Base-by-base conservation (phyloP, 495 filamentous ascomycete species). In the Choiromyces venosus region DNA sequence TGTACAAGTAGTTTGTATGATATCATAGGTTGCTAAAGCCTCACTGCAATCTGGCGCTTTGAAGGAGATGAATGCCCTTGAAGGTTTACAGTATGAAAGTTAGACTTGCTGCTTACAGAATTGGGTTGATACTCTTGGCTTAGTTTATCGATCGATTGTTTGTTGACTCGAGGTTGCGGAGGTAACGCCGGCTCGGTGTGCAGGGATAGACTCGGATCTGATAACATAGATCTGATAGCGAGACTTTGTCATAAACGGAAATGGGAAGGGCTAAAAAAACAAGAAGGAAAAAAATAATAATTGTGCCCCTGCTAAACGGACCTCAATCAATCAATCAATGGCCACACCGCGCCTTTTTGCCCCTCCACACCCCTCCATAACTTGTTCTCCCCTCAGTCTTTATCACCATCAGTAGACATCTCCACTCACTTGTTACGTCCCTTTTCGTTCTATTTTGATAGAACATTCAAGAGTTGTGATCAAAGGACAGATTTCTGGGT, bases 381-480 rank as follows among this genome's bases (percentile, higher is more conserved):
- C 52, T 61, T 33, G 52, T 33, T 61, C 52, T n/a, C 25, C 52
- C 25, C 52, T 33, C 52, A 61, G 52, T 61, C 25, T 61, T 61
- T 61, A 52, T 52, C 25, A 33, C 52, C 52, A 29, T 33, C 25
- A 25, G 25, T 29, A 61, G 52, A 61, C 52, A 61, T 61, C 52
- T 61, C 52, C 52, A 61, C 52, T 61, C 52, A 61, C 52, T 61
- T 61, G 52, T 61, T 61, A 61, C 52, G 25, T 4, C 52, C 52
- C 52, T 61, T 12, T 33, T 61, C n/a, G 25, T 61, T 61, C 46
- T 56, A 56, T 56, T 29, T 29, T 3, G 46, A 29, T 56, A 29
- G 46, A 14, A 56, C 46, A 7, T 21, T 29, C 8, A 29, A 56
- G 29, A 29, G 52, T 61, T 29, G n/a, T 5, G 25, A 61, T 61